Base-by-base conservation (phyloP, 2,329 filamentous ascomycete genomes). In the Waltergamsia citrina region DNA sequence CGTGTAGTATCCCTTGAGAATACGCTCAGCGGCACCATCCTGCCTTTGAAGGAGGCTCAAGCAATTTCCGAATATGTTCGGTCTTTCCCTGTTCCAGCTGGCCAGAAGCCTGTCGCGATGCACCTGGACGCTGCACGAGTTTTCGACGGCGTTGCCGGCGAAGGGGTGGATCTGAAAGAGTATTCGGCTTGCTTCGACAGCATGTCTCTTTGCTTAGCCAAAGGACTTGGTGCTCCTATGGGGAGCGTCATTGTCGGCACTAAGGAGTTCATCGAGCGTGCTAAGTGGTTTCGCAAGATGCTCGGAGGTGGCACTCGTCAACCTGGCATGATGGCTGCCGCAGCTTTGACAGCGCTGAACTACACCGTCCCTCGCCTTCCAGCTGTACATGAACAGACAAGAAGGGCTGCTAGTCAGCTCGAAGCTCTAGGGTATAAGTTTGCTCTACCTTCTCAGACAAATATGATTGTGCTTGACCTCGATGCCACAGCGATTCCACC, bases 391-490 rank as follows among this genome's bases (percentile, higher is more conserved):
- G 59, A 62, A 27, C 71, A 71, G 36, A 82, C 85, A 1, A 72
- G 68, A 50, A 64, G 60, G 43, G 59, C 81, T 26, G 85, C 81
- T 69, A 63, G 63, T 12, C 54, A 81, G 42, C 94, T 86, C 86
- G 70, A 64, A 5, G 61, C 59, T 12, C 63, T 78, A 33, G 85
- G 85, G 4, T 86, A 85, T 2, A 74, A 71, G 56, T 57, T 86
- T 37, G 57, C 67, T 14, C 67, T 79, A 38, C 80, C 82, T 0
- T 78, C 83, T 2, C 79, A 94, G 50, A 93, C 86, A n/a, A 94
- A 94, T 58, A 93, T 94, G 84, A 75, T 85, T 21, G 94, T 85
- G 85, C 50, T 93, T 37, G 80, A 93, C 53, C 61, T 92, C 12
- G 69, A 75, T 20, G 68, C 69, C 2, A 70, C 73, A 8, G 71